A percentile compares a stretch with the other conserved stretches of the same genome.
phyloP scores from a whole-genome alignment of 441 rosid species.

The Croton laevigatus region DNA sequence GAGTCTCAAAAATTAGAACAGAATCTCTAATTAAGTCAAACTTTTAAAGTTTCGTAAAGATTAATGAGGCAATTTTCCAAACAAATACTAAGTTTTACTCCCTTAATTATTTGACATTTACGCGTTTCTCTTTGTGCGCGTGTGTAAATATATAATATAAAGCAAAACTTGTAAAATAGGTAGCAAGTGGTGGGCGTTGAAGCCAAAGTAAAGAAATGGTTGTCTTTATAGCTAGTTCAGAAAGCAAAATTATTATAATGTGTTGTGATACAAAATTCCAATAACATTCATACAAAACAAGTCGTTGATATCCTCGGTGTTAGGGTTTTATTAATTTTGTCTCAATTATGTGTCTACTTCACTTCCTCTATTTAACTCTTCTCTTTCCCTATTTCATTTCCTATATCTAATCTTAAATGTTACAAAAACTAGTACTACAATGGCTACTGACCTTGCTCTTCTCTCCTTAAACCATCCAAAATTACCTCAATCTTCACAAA shows the following conservation, averaged over 20 bases:
- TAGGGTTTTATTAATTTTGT: constrained; percentile 33
- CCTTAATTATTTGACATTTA: no score
- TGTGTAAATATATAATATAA: no score
- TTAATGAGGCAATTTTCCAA: no score
- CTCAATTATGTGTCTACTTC: constrained; percentile 19
- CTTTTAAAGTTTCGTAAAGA: no score
- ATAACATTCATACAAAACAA: constrained; percentile 22
- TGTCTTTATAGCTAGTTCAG: constrained; percentile 30
- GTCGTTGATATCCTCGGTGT: constrained; percentile 33
- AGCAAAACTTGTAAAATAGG: not conserved
- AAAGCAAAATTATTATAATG: constrained; percentile 21
- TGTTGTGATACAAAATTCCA: constrained; percentile 33
- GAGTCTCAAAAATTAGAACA: no score
- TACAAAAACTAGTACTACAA: constrained; percentile 19
- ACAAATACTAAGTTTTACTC: no score
- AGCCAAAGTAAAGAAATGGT: constrained; percentile 32
- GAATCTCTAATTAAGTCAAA: no score
- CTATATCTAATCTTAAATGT: constrained; percentile 34
- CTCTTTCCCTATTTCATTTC: constrained; percentile 24
- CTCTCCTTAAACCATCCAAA: constrained; percentile 32
- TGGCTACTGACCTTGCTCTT: constrained; percentile 49
- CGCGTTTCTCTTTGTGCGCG: no score
- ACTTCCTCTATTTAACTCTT: constrained; percentile 35
- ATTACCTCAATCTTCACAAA: constrained; percentile 28
- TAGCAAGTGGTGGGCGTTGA: constrained; percentile 33